Evolutionary conservation across 208 protist species (phyloP), one percentile per base, ranked within the genome.

Genomic region (Leishmania turanica): DNA sequence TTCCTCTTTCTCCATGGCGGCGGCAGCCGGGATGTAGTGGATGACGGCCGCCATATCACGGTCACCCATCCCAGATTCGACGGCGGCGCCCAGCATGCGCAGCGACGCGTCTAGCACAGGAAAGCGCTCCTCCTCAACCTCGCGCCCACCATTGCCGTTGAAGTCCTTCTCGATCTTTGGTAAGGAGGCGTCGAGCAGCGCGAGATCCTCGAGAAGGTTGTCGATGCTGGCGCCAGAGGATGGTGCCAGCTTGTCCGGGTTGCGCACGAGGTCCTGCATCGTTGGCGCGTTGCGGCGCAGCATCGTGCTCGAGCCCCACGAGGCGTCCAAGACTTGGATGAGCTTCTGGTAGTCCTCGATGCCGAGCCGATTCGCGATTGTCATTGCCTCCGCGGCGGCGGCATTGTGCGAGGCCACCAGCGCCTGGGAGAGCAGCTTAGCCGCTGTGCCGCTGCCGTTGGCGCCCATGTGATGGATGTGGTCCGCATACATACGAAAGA

Each of bases 401-500:
- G 93, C 88, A 77, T 95, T 96, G 89, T 98, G 95, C 2, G 92
- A 89, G 45, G 95, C 95, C 31, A 96, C 89, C 58, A 98, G 89
- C n/a, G 89, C 87, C 78, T 96, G 90, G 17, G 88, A 89, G 69
- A 98, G 89, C 60, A 96, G 88, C 86, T 98, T 98, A 9, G 93
- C 80, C 1, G 92, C 89, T 24, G 89, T 88, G 56, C 95, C 95
- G 66, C 84, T 90, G 37, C 95, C 95, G 21, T 84, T 86, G 76
- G 92, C 92, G 77, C 95, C 95, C 91, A 98, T 94, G 88, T 96
- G 93, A 78, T 95, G 87, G 49, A 96, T 91, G 54, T 83, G 85
- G 78, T 97, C 92, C 15, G 93, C 93, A 84, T 96, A 98, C 88
- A 96, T 89, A 83, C 92, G 88, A 66, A 98, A 91, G n/a, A 98